Evolutionary conservation across 768 basidiomycete species (phyloP).

Genomic region (Gymnopilus junonius): DNA sequence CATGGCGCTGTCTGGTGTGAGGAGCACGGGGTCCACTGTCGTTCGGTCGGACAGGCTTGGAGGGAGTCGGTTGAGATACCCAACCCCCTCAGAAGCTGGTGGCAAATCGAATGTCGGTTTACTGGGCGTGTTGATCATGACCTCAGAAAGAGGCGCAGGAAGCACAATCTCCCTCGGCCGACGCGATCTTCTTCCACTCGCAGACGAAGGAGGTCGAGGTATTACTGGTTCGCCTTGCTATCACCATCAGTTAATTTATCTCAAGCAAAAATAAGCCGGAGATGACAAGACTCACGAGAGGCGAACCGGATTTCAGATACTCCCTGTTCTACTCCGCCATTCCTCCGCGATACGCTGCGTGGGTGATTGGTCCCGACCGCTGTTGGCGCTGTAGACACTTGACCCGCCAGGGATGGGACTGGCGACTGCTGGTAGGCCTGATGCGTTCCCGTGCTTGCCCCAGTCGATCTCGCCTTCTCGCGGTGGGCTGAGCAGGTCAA

Average conservation of each 20-base stretch:
- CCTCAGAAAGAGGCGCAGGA: constrained; percentile 22
- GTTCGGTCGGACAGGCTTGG: constrained; percentile 31
- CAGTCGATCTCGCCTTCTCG: background rate
- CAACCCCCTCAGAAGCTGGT: background rate
- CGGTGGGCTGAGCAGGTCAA: constrained; percentile 41
- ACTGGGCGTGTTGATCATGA: constrained; percentile 14
- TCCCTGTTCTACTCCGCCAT: constrained; percentile 35
- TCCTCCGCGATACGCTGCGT: constrained; percentile 34
- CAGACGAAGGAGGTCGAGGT: constrained; percentile 1
- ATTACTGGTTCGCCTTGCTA: constrained; percentile 2
- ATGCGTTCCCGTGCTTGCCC: background rate
- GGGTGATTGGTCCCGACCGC: constrained; percentile 17
- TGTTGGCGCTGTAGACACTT: background rate
- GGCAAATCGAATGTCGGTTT: background rate
- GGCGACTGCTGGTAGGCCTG: background rate
- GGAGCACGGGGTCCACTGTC: constrained; percentile 40
- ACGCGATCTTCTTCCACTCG: constrained; percentile 17
- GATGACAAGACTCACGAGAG: background rate
- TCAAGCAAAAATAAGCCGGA: background rate
- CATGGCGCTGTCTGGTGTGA: constrained; percentile 47
- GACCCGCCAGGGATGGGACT: background rate
- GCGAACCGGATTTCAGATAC: constrained; percentile 17
- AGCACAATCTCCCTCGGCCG: constrained; percentile 35
- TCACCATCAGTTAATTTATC: background rate
- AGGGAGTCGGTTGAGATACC: constrained; percentile 1